A percentile compares a stretch with the other conserved stretches of the same genome.
Conservation (phyloP, 2,329 filamentous ascomycete genomes). For the Nigrospora sphaerica region DNA sequence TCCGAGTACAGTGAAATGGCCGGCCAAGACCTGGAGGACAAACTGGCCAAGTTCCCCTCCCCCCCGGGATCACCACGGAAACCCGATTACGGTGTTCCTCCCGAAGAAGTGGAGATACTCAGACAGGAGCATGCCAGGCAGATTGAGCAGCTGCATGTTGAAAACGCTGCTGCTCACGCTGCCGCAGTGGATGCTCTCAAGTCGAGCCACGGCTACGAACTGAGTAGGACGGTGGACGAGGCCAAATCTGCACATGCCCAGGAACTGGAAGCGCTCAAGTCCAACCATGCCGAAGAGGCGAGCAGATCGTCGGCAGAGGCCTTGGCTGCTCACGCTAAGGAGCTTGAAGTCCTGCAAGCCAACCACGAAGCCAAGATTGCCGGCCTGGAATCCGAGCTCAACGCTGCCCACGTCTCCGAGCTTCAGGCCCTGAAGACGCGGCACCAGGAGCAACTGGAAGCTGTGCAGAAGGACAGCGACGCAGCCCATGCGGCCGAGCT, state of each 20-base stretch:
- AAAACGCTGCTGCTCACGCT: conserved; percentile 10
- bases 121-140: conserved; percentile 13
- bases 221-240: conserved; percentile 7
- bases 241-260: conserved; percentile 9
- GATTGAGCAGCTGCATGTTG: conserved; percentile 12
- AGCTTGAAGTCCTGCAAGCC: conserved; percentile 14
- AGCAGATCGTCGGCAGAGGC: conserved; percentile 10
- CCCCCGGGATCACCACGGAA: conserved; percentile 37
- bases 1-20: conserved; percentile 46
- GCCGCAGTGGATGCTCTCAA: neutral
- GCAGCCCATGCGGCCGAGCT: conserved; percentile 17
- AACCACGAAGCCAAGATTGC: conserved; percentile 8
- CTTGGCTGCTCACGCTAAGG: conserved; percentile 9
- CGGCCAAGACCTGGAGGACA: conserved; percentile 45
- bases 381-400: conserved; percentile 5
- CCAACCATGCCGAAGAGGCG: conserved; percentile 14
- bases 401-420: conserved; percentile 7
- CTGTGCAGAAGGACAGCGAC: conserved; percentile 12
- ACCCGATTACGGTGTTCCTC: conserved; percentile 23
- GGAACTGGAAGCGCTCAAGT: conserved; percentile 14
- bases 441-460: conserved; percentile 16
- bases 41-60: conserved; percentile 46
- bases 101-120: conserved; percentile 10
- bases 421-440: conserved; percentile 11
- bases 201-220: neutral